Percentiles rank a stretch among this genome's conserved stretches.
These are phyloP conservation scores for Camellia japonica DNA, from an alignment of 148 eudicot genomes.

Conservation along the genomic window DNA sequence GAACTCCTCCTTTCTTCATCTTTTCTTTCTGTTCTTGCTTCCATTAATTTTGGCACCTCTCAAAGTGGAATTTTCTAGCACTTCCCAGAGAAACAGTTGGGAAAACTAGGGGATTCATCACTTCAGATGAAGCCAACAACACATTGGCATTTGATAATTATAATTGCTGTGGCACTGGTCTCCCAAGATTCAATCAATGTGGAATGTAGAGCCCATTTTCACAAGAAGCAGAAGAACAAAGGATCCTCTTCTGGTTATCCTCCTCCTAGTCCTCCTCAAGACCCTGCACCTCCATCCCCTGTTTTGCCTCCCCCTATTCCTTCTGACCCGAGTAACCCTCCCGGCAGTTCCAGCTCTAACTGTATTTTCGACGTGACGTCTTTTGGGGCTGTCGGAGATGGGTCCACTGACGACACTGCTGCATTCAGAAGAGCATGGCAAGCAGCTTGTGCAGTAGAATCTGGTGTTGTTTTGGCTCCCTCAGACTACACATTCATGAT, in stretches of 20 bases:
- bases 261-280: constrained; percentile 2
- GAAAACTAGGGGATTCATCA: background rate
- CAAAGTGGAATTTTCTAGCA: background rate
- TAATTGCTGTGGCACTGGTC: constrained; percentile 11
- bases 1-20: constrained; percentile 15
- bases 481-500: constrained; percentile 48
- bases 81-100: constrained; percentile 10
- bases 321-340: constrained; percentile 34
- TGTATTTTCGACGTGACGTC: constrained; percentile 65
- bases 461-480: constrained; percentile 57
- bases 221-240: constrained; percentile 37
- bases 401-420: constrained; percentile 62
- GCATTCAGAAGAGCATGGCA: constrained; percentile 83
- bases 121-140: constrained; percentile 19
- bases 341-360: constrained; percentile 22
- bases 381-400: constrained; percentile 86
- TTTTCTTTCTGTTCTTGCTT: background rate
- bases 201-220: constrained; percentile 55
- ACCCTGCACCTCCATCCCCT: constrained; percentile 24
- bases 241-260: constrained; percentile 33
- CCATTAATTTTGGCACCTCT: constrained; percentile 22
- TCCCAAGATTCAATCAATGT: constrained; percentile 28
- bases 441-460: constrained; percentile 76
- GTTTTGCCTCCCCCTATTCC: constrained; percentile 34
- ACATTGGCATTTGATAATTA: constrained; percentile 6